Evolutionary conservation across 768 basidiomycete genomes (phyloP).

Genomic region (Suillus ampliporus): DNA sequence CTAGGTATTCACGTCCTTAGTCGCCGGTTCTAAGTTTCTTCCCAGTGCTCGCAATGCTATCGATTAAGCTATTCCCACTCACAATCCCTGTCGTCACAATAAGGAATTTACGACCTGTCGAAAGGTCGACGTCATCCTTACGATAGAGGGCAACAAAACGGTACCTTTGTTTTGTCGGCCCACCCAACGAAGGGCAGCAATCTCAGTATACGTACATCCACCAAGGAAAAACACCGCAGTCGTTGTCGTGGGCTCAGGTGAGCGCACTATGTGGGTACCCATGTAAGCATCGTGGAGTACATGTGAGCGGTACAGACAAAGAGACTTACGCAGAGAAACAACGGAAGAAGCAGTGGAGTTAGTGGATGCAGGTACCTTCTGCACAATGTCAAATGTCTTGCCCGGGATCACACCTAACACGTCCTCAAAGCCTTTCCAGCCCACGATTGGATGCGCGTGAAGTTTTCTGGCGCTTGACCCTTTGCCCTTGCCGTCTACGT

Average conservation of each 20-base stretch:
- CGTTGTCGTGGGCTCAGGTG: constrained; percentile 69
- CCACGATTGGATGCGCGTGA: constrained; percentile 89
- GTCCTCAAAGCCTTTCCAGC: constrained; percentile 99
- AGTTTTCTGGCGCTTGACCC: constrained; percentile 53
- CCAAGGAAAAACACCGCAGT: constrained; percentile 97
- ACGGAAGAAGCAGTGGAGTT: constrained; percentile 32
- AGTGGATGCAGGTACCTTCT: constrained; percentile 43
- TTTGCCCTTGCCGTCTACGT: constrained; percentile 44
- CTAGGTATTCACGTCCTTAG: constrained; percentile 52
- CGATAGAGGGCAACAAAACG: constrained; percentile 8
- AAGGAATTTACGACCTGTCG: constrained; percentile 80
- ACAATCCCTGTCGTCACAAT: constrained; percentile 93
- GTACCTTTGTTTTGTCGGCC: constrained; percentile 81
- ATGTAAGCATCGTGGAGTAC: constrained; percentile 1
- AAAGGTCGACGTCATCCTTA: constrained; percentile 19
- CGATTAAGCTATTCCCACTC: constrained; percentile 75
- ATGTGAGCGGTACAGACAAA: background rate
- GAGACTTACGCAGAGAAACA: constrained; percentile 42
- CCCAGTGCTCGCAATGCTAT: constrained; percentile 61
- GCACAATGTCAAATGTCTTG: constrained; percentile 79
- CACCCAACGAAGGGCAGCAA: constrained; percentile 94
- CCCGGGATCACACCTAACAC: constrained; percentile 83
- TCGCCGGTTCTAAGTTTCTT: constrained; percentile 27
- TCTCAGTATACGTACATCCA: constrained; percentile 97
- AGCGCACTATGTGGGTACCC: constrained; percentile 42